phyloP scores from a whole-genome alignment of 2,329 filamentous ascomycete genomes.

The Hypoxylon sp. region DNA sequence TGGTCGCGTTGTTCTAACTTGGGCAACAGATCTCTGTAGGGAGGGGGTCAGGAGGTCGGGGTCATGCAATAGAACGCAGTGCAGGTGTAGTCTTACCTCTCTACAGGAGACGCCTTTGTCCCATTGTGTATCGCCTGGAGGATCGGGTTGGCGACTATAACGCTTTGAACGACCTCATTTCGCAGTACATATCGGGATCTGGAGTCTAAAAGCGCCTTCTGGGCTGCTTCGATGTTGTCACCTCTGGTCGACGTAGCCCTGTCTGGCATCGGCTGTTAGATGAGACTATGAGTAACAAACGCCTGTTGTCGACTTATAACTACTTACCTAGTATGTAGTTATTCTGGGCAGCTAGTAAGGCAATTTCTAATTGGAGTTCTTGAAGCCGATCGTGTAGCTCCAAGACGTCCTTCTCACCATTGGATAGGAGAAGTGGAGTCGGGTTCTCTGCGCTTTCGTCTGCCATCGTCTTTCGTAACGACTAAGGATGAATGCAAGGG shows the following conservation, averaged over 20 bases:
- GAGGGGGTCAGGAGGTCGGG: constrained; percentile 25
- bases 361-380: constrained; percentile 78
- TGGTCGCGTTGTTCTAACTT: constrained; percentile 75
- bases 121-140: constrained; percentile 81
- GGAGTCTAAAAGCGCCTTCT: constrained; percentile 76
- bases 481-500: neutral
- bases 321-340: constrained; percentile 53
- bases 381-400: constrained; percentile 78
- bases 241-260: constrained; percentile 53
- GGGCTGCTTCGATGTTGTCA: constrained; percentile 62
- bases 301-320: neutral
- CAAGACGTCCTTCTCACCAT: constrained; percentile 73
- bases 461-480: constrained; percentile 33
- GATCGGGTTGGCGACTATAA: constrained; percentile 79
- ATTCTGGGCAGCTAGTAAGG: constrained; percentile 69
- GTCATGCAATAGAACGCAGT: neutral
- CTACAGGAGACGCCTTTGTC: constrained; percentile 71
- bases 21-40: constrained; percentile 71
- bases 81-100: constrained; percentile 66
- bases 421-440: constrained; percentile 67
- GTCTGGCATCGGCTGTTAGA: constrained; percentile 51
- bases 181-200: constrained; percentile 76
- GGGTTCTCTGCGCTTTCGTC: constrained; percentile 50
- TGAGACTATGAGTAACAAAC: neutral
- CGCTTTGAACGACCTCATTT: constrained; percentile 74